Evolutionary conservation across 2,329 filamentous ascomycete genomes (phyloP), one percentile per base, ranked within the genome.

Genomic region (Atkinsonella hypoxylon): DNA sequence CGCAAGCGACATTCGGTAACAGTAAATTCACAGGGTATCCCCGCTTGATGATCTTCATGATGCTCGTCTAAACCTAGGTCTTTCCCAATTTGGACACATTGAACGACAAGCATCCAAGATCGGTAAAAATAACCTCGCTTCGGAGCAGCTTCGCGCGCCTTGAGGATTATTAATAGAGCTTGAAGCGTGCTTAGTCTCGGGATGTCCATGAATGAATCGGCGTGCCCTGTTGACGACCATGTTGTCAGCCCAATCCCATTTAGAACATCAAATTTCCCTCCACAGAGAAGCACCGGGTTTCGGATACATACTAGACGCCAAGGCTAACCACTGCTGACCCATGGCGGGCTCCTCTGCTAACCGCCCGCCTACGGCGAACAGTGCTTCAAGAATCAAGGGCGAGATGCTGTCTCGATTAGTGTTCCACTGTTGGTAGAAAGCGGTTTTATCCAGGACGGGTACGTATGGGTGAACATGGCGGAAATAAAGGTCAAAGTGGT

Each of bases 71-170:
- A 72, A 18, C 89, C 88, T 32, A 97, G 73, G 62, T 96, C 91
- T 61, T 94, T 93, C 26, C 82, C 89, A 88, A 97, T 95, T 45
- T 89, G 85, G 8, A 95, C 85, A 55, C 91, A 89, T 54, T 90
- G 88, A 49, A 95, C 91, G 18, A 95, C 82, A 5, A 87, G 88
- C 81, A 96, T 95, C 91, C 93, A 97, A 0, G 93, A 97, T 38
- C 91, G 83, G 68, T 93, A 97, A 66, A 93, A 97, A 64, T 97
- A 97, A 1, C 93, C 93, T 53, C 88, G 82, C 63, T 95, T 95
- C 0, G 91, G 90, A 9, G 86, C 82, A n/a, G 87, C 86, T 66
- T 97, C 91, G 55, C 89, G 80, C 1, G 91, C 93, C 66, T 97
- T 97, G 42, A 96, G 71, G 17, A 96, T 76, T 43, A 97, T 83